Percentiles rank a stretch among this genome's conserved stretches.
These are phyloP conservation scores for Sequoia sempervirens DNA, from an alignment of 75 land plant genomes.

Conservation along the genomic window DNA sequence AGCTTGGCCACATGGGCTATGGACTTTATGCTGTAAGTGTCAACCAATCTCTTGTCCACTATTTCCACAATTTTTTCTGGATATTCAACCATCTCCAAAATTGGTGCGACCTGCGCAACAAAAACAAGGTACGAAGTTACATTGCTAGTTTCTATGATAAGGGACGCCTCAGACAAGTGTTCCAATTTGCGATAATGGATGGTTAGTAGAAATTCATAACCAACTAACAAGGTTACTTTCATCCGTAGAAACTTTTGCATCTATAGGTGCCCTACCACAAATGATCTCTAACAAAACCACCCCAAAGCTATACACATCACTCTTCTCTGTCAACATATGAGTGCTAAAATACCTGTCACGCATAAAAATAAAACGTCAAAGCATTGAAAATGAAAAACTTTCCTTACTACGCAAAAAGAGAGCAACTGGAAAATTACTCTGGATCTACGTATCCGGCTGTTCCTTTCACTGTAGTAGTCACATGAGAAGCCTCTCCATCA, in stretches of 20 bases:
- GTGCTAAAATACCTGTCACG: slow-evolving; percentile 1
- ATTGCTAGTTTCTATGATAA: too few species aligned
- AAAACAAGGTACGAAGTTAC: too few species aligned
- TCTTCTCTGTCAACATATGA: slow-evolving; percentile 7
- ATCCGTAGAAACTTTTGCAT: neutral
- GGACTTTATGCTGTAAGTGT: neutral
- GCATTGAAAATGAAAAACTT: neutral
- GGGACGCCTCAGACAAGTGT: too few species aligned
- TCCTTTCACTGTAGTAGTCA: slow-evolving; percentile 26
- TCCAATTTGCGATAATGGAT: too few species aligned
- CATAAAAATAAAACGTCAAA: neutral
- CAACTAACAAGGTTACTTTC: neutral
- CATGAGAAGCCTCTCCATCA: slow-evolving; percentile 20
- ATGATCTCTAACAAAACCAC: slow-evolving; percentile 5
- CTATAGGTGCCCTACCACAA: neutral
- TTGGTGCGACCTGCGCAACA: neutral
- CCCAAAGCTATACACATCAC: slow-evolving; percentile 19
- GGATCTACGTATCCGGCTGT: slow-evolving; percentile 35
- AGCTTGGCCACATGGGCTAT: neutral
- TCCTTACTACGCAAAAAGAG: neutral
- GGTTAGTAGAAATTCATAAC: neutral
- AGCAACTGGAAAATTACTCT: slow-evolving; percentile 16
- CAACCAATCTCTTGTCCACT: neutral
- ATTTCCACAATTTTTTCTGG: neutral
- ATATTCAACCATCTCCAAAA: neutral